Evolutionary conservation across 2,329 filamentous ascomycete species (phyloP).

Genomic region (Juglanconis oblonga): DNA sequence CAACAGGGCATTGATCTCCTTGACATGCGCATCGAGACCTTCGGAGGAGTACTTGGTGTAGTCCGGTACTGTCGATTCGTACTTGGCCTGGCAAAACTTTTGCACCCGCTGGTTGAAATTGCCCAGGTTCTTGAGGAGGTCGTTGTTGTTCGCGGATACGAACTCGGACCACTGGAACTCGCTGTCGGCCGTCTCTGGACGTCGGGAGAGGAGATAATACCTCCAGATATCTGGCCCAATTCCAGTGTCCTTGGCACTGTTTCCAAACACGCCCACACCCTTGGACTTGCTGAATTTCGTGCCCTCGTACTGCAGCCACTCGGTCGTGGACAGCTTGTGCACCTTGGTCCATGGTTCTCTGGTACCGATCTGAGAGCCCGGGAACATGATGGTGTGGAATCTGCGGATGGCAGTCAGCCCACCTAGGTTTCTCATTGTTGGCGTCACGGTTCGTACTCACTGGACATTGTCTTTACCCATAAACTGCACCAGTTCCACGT

Average conservation of each 20-base stretch:
- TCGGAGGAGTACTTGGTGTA: conserved; percentile 53
- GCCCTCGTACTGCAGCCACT: conserved; percentile 84
- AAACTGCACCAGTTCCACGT: conserved; percentile 90
- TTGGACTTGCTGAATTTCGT: conserved; percentile 93
- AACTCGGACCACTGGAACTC: conserved; percentile 74
- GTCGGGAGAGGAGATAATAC: conserved; percentile 70
- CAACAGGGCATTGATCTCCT: conserved; percentile 65
- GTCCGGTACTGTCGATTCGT: conserved; percentile 45
- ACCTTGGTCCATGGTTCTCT: conserved; percentile 85
- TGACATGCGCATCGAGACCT: conserved; percentile 49
- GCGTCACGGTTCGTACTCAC: not conserved
- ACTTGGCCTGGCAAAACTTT: conserved; percentile 54
- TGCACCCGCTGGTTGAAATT: conserved; percentile 61
- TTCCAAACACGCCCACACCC: conserved; percentile 87
- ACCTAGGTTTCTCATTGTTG: too few species aligned
- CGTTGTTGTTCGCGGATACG: conserved; percentile 71
- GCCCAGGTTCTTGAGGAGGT: conserved; percentile 59
- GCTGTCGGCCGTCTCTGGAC: conserved; percentile 70
- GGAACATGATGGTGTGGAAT: conserved; percentile 91
- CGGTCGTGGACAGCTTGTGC: conserved; percentile 83
- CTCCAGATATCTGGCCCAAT: conserved; percentile 76
- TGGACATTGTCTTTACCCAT: conserved; percentile 85
- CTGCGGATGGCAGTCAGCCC: conserved; percentile 32
- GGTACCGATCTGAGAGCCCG: conserved; percentile 80
- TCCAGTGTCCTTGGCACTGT: conserved; percentile 82